phyloP scores from a whole-genome alignment of 805 yeast genomes.

The Monosporozyma solicola region DNA sequence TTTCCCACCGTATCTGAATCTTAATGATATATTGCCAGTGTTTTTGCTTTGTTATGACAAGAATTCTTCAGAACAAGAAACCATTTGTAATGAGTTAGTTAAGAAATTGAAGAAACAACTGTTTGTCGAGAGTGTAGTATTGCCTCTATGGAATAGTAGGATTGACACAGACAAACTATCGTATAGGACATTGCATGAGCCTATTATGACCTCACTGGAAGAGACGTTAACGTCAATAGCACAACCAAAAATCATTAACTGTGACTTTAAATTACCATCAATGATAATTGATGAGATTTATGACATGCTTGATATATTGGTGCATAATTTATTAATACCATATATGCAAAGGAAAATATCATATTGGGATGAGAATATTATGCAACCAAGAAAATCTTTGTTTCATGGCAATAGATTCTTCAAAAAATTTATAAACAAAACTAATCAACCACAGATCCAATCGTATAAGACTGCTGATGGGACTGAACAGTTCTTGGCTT shows the following conservation, averaged over 20 bases:
- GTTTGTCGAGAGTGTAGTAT: conserved; percentile 28
- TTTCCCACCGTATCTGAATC: conserved; percentile 44
- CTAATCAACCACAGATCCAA: conserved; percentile 8
- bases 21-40: conserved; percentile 50
- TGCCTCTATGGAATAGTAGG: conserved; percentile 22
- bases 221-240: conserved; percentile 15
- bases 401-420: conserved; percentile 60
- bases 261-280: conserved; percentile 11
- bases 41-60: conserved; percentile 45
- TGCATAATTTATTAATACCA: conserved; percentile 40
- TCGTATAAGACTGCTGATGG: conserved; percentile 32
- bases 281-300: conserved; percentile 18
- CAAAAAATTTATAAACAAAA: conserved; percentile 29
- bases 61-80: conserved; percentile 36
- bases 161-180: conserved; percentile 5
- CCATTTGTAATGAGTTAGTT: conserved; percentile 32
- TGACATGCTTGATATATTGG: conserved; percentile 17
- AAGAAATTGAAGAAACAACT: conserved; percentile 36
- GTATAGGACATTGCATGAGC: conserved; percentile 18
- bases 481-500: conserved; percentile 51
- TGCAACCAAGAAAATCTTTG: conserved; percentile 67
- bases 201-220: conserved; percentile 24
- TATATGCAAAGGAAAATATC: conserved; percentile 79
- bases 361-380: conserved; percentile 75
- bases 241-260: conserved; percentile 3